Evolutionary conservation across 495 filamentous ascomycete genomes (phyloP).

Genomic region (Hypoxylon lienhwacheense): DNA sequence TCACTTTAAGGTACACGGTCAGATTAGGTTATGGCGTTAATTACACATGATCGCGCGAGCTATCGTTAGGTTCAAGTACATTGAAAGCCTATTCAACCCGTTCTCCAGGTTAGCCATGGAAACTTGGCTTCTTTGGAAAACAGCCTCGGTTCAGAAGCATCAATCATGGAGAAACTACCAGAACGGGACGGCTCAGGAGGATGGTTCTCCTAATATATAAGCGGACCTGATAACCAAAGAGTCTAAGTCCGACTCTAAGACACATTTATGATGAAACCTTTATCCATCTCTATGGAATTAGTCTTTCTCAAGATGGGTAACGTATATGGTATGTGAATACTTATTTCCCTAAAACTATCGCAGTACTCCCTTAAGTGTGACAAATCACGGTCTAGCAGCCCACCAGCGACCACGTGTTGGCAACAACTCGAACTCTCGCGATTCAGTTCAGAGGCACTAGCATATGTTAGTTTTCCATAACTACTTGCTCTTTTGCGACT

Average conservation of each 20-base stretch:
- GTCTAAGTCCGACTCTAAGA: no score
- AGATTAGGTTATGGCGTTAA: conserved; percentile 4
- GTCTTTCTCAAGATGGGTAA: no score
- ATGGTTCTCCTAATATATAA: no score
- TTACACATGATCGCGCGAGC: not conserved
- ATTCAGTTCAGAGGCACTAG: conserved; percentile 10
- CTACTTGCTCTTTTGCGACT: not conserved
- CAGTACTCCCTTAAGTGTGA: not conserved
- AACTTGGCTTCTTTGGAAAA: no score
- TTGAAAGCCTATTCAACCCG: not conserved
- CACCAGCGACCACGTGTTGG: not conserved
- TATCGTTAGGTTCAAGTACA: not conserved
- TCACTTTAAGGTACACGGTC: not conserved
- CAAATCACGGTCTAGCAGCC: not conserved
- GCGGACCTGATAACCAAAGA: no score
- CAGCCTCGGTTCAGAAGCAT: no score
- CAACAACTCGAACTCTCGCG: conserved; percentile 20
- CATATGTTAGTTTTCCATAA: not conserved
- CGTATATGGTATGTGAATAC: no score
- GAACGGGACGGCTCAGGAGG: no score
- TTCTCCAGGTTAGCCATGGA: no score
- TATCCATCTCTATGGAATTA: not conserved
- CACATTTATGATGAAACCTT: no score
- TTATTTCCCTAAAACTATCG: not conserved
- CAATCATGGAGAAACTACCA: no score